phyloP scores from a whole-genome alignment of 1,284 basidiomycete species.

The Paramarasmius palmivorus region DNA sequence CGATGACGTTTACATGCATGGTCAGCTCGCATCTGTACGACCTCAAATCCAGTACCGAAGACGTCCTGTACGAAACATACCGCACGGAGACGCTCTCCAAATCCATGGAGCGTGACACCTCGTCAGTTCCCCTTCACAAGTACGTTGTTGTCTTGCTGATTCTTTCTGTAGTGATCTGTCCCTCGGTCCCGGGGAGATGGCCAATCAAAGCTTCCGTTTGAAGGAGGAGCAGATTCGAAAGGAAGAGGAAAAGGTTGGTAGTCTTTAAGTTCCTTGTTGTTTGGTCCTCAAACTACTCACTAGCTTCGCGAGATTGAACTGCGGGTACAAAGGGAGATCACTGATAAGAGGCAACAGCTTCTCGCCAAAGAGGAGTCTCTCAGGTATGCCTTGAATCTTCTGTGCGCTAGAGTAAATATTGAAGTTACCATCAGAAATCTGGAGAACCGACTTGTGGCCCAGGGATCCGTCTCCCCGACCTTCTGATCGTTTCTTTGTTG shows the following conservation, averaged over 20 bases:
- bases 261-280: neutral
- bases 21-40: constrained; percentile 88
- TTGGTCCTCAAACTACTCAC: neutral
- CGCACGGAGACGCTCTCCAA: constrained; percentile 98
- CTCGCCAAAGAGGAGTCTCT: constrained; percentile 88
- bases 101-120: constrained; percentile 46
- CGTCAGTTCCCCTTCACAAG: constrained; percentile 26
- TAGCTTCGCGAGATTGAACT: constrained; percentile 93
- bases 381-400: constrained; percentile 46
- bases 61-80: constrained; percentile 92
- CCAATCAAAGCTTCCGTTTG: constrained; percentile 89
- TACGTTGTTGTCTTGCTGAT: constrained; percentile 28
- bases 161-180: constrained; percentile 59
- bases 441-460: constrained; percentile 76
- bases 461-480: constrained; percentile 34
- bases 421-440: constrained; percentile 52
- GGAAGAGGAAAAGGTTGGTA: constrained; percentile 88
- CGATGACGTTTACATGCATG: neutral
- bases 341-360: constrained; percentile 94
- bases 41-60: constrained; percentile 91
- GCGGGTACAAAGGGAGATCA: constrained; percentile 94
- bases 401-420: too few relatives aligned
- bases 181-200: constrained; percentile 89
- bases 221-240: constrained; percentile 97
- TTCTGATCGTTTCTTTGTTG: too few relatives aligned